phyloP scores from a whole-genome alignment of 116 monocot species.

The Phalaenopsis hybrid region DNA sequence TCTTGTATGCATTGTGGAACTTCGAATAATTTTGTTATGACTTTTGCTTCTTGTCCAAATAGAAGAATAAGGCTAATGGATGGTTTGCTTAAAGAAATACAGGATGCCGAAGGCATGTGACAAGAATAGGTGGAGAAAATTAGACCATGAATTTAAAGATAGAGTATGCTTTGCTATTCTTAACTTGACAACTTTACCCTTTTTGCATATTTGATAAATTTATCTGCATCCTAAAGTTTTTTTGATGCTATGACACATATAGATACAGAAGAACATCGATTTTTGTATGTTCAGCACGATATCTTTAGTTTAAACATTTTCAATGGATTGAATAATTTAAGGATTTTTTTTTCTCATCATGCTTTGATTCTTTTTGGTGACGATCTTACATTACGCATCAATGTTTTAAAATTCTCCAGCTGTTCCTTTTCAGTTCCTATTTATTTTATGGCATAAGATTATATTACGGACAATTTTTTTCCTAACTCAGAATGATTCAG shows the following conservation, averaged over 20 bases:
- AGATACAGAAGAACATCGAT: background rate
- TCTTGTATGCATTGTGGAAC: background rate
- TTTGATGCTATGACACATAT: background rate
- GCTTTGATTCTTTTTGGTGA: background rate
- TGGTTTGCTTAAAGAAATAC: background rate
- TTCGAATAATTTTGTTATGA: background rate
- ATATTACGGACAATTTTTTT: background rate
- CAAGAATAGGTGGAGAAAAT: background rate
- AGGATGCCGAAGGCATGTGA: background rate
- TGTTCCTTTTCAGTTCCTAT: background rate
- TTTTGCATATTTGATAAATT: background rate
- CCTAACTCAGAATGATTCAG: conserved; percentile 34
- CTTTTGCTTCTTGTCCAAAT: too few species aligned
- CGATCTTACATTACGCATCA: background rate
- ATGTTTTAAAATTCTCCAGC: background rate
- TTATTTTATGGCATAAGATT: background rate
- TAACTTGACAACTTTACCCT: background rate
- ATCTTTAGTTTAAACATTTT: background rate
- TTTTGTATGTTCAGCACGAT: background rate
- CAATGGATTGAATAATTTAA: background rate
- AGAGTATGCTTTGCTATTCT: background rate
- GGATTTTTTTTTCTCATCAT: background rate
- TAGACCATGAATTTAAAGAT: background rate
- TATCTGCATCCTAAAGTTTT: background rate
- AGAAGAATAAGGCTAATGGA: background rate